Evolutionary conservation across 768 basidiomycete species (phyloP).

Genomic region (Ramaria rubella): DNA sequence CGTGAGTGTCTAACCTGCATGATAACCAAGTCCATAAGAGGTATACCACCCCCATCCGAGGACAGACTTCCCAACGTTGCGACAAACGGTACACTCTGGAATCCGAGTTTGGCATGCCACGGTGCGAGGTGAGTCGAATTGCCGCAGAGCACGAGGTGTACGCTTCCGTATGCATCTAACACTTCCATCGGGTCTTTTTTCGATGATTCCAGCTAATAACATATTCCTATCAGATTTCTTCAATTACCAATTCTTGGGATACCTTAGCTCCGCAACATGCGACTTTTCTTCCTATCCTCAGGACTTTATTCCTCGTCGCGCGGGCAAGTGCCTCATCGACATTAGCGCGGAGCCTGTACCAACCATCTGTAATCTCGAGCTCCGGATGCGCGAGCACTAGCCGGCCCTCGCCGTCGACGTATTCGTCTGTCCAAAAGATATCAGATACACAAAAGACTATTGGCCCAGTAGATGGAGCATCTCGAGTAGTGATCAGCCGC

Average conservation of each 20-base stretch:
- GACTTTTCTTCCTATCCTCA: conserved; percentile 79
- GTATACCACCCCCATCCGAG: conserved; percentile 71
- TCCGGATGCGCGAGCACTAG: conserved; percentile 41
- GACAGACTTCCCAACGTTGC: conserved; percentile 75
- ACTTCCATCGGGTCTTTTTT: conserved; percentile 76
- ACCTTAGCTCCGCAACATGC: conserved; percentile 64
- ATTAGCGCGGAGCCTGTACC: conserved; percentile 80
- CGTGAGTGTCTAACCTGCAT: conserved; percentile 58
- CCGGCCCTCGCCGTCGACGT: conserved; percentile 32
- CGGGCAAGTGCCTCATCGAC: conserved; percentile 68
- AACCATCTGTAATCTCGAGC: conserved; percentile 94
- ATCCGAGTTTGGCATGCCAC: conserved; percentile 88
- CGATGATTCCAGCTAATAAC: conserved; percentile 54
- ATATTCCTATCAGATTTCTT: background rate
- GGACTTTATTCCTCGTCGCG: conserved; percentile 57
- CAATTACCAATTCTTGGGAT: conserved; percentile 1
- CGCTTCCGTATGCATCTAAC: conserved; percentile 69
- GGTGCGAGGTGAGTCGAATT: conserved; percentile 83
- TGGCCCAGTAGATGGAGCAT: conserved; percentile 69
- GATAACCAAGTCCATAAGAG: conserved; percentile 69
- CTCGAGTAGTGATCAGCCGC: conserved; percentile 74
- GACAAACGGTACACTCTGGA: conserved; percentile 56
- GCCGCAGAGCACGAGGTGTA: conserved; percentile 61
- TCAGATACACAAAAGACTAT: conserved; percentile 82
- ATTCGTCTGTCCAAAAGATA: conserved; percentile 48